Conservation (phyloP, 352 stramenopile genomes). For the Phytophthora colocasiae region DNA sequence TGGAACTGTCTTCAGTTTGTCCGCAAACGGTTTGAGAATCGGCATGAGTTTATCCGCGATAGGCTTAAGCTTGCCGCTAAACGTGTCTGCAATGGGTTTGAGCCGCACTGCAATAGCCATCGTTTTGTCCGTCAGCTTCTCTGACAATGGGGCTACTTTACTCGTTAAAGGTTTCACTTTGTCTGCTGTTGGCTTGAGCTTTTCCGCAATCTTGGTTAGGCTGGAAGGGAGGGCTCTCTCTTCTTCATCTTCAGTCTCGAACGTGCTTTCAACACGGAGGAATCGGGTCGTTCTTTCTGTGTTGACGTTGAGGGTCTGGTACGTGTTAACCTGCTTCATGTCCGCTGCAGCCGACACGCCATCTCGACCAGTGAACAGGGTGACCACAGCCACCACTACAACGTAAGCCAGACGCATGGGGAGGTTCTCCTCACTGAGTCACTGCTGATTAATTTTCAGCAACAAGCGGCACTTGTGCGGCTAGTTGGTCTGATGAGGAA, state of each 20-base stretch:
- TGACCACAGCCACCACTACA: conserved; percentile 10
- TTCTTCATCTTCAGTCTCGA: conserved; percentile 10
- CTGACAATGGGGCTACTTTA: conserved; percentile 9
- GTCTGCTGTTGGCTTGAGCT: conserved; percentile 15
- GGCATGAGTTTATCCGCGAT: conserved; percentile 24
- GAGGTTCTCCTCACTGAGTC: too few relatives aligned
- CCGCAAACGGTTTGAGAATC: conserved; percentile 24
- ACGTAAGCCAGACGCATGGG: conserved; percentile 22
- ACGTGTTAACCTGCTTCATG: background rate
- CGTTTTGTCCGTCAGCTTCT: conserved; percentile 20
- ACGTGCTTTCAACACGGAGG: conserved; percentile 1
- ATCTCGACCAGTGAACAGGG: conserved; percentile 8
- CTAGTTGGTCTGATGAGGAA: conserved; percentile 1
- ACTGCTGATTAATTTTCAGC: background rate
- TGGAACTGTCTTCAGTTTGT: conserved; percentile 17
- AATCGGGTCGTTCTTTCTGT: background rate
- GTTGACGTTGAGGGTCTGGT: background rate
- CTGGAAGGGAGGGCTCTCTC: conserved; percentile 12
- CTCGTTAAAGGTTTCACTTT: conserved; percentile 12
- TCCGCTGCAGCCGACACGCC: background rate
- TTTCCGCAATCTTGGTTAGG: conserved; percentile 18
- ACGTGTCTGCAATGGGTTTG: conserved; percentile 21
- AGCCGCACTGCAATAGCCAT: conserved; percentile 22
- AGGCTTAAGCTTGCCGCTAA: conserved; percentile 28
- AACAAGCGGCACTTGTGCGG: background rate